These are phyloP conservation scores for Hypsizygus marmoreus DNA, from an alignment of 768 basidiomycete genomes.

Conservation along the genomic window DNA sequence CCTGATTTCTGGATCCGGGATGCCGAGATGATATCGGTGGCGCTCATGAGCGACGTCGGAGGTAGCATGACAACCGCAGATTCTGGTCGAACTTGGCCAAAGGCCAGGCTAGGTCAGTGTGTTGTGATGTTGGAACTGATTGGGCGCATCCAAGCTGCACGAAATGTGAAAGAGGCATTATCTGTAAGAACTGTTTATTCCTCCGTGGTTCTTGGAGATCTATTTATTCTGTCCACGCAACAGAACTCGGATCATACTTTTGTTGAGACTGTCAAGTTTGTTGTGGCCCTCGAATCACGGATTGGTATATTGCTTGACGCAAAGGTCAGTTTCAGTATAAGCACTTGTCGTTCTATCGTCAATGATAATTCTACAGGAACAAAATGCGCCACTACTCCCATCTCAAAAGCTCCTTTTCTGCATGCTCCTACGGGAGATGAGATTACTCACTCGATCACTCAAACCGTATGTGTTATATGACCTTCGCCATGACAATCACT, in stretches of 20 bases:
- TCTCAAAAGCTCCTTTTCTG: constrained; percentile 63
- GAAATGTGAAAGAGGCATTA: constrained; percentile 43
- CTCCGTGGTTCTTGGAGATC: not conserved
- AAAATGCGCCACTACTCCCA: constrained; percentile 45
- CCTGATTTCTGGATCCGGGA: constrained; percentile 69
- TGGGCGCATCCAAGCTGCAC: constrained; percentile 44
- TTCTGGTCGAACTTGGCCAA: constrained; percentile 38
- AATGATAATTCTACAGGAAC: constrained; percentile 45
- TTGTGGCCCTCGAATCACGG: constrained; percentile 55
- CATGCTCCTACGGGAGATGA: constrained; percentile 63
- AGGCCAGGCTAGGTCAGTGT: constrained; percentile 61
- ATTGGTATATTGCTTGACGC: constrained; percentile 57
- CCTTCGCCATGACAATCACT: not conserved
- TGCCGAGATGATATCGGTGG: constrained; percentile 74
- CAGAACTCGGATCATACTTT: constrained; percentile 33
- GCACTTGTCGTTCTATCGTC: not conserved
- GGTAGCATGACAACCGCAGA: constrained; percentile 22
- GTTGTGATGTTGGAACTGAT: constrained; percentile 66
- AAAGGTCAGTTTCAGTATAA: constrained; percentile 42
- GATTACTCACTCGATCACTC: constrained; percentile 62
- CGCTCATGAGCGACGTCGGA: constrained; percentile 56
- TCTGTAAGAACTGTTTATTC: constrained; percentile 27
- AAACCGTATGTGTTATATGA: constrained; percentile 49
- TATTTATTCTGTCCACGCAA: not conserved
- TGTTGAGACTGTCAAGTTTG: constrained; percentile 45